phyloP scores from a whole-genome alignment of 176 grass and related monocot species.

The Ampelocalamus luodianensis region DNA sequence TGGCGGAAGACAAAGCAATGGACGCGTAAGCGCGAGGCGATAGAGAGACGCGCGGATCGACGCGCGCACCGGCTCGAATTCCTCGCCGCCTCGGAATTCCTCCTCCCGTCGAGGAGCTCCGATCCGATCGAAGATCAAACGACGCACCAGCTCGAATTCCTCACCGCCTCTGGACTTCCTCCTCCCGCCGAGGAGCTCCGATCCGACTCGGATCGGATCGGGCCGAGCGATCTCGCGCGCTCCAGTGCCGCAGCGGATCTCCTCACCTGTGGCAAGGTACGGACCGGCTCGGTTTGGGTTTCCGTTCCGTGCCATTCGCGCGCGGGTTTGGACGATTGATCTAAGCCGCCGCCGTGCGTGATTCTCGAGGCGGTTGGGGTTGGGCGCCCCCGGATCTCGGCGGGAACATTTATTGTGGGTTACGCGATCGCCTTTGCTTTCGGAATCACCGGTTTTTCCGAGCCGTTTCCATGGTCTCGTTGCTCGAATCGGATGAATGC shows the following conservation, averaged over 20 bases:
- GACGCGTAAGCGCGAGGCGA: constrained; percentile 43
- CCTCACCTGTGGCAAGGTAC: constrained; percentile 32
- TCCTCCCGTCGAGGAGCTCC: no score
- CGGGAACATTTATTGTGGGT: constrained; percentile 24
- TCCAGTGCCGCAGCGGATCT: constrained; percentile 37
- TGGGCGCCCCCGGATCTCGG: constrained; percentile 26
- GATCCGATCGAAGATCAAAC: no score
- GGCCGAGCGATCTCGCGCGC: background rate
- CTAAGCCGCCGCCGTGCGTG: constrained; percentile 29
- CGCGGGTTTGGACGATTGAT: constrained; percentile 21
- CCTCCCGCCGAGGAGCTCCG: background rate
- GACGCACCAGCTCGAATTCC: constrained; percentile 5
- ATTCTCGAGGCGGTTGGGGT: constrained; percentile 19
- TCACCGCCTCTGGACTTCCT: constrained; percentile 1
- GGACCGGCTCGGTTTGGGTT: background rate
- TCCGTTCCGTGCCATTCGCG: background rate
- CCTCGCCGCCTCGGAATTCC: no score
- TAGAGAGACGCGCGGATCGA: constrained; percentile 8
- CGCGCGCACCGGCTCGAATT: no score
- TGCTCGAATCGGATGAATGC: background rate
- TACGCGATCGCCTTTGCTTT: constrained; percentile 31
- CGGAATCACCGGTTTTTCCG: background rate
- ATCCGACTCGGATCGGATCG: background rate
- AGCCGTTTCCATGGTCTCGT: constrained; percentile 23
- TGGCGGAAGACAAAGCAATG: constrained; percentile 42